Evolutionary conservation across 2,329 filamentous ascomycete species (phyloP).

Genomic region (Pseudogymnoascus sp.): DNA sequence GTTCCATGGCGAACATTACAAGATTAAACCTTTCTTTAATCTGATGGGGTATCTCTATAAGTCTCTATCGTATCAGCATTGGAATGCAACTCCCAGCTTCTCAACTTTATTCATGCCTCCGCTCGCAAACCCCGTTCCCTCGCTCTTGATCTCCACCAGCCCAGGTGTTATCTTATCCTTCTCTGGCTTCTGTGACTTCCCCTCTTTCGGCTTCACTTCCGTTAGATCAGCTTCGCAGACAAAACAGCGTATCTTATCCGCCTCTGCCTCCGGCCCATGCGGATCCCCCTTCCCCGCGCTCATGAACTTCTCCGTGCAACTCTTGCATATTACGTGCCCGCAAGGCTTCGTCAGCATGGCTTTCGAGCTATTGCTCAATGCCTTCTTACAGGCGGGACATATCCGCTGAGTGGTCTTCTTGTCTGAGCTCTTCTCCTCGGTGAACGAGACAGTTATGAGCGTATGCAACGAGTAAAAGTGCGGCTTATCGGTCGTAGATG

Average conservation of each 20-base stretch:
- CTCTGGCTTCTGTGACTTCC: conserved; percentile 43
- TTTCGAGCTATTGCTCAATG: conserved; percentile 71
- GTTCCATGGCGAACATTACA: neutral
- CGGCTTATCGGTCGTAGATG: conserved; percentile 55
- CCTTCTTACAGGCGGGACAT: conserved; percentile 83
- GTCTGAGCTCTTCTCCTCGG: conserved; percentile 54
- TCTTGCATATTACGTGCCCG: conserved; percentile 84
- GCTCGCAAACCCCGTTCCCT: conserved; percentile 88
- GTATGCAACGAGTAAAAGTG: conserved; percentile 74
- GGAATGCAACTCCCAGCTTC: conserved; percentile 72
- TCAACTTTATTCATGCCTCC: conserved; percentile 78
- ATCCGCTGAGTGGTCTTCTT: conserved; percentile 44
- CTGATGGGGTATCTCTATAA: conserved; percentile 5
- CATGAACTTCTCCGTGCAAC: conserved; percentile 80
- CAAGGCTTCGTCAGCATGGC: conserved; percentile 80
- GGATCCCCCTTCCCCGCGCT: conserved; percentile 51
- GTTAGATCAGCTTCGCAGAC: conserved; percentile 80
- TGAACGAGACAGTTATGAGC: conserved; percentile 70
- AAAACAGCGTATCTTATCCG: conserved; percentile 62
- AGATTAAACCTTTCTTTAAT: neutral
- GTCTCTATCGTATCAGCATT: conserved; percentile 49
- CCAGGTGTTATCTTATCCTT: conserved; percentile 60
- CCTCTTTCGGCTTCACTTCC: conserved; percentile 28
- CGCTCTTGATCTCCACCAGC: conserved; percentile 70
- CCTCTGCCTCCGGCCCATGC: conserved; percentile 45